These are phyloP conservation scores for Yarrowia yakushimensis DNA, from an alignment of 805 yeast genomes.

Conservation along the genomic window DNA sequence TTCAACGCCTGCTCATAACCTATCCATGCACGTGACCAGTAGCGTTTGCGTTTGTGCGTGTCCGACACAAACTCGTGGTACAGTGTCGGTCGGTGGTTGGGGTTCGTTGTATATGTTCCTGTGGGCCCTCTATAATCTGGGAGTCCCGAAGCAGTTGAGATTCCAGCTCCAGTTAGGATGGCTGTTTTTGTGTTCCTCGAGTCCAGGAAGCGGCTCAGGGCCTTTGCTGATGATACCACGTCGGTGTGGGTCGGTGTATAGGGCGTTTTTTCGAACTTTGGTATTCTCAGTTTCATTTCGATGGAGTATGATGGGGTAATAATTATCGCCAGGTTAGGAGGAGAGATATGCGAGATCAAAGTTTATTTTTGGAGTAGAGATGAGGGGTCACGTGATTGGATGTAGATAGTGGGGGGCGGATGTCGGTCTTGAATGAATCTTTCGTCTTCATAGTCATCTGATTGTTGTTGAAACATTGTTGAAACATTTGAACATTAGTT, in stretches of 20 bases:
- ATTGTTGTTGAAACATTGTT: too few species aligned
- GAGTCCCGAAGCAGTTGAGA: constrained; percentile 88
- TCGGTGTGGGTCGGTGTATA: neutral
- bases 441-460: too few species aligned
- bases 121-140: constrained; percentile 57
- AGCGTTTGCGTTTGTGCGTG: constrained; percentile 5
- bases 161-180: constrained; percentile 77
- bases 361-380: too few species aligned
- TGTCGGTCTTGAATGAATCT: too few species aligned
- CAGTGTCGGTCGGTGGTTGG: constrained; percentile 18
- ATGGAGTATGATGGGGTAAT: too few species aligned
- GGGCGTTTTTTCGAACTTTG: constrained; percentile 4
- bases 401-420: too few species aligned
- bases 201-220: neutral
- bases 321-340: too few species aligned
- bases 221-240: neutral
- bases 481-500: too few species aligned
- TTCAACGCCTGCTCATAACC: constrained; percentile 18
- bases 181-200: neutral
- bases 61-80: constrained; percentile 12
- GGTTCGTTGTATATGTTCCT: constrained; percentile 15
- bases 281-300: constrained; percentile 11
- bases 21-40: constrained; percentile 22
- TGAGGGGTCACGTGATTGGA: too few species aligned
- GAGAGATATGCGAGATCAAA: too few species aligned